Percentiles rank a stretch among this genome's conserved stretches.
Conservation (phyloP, 2,329 filamentous ascomycete genomes). For the Simplicillium aogashimaense region DNA sequence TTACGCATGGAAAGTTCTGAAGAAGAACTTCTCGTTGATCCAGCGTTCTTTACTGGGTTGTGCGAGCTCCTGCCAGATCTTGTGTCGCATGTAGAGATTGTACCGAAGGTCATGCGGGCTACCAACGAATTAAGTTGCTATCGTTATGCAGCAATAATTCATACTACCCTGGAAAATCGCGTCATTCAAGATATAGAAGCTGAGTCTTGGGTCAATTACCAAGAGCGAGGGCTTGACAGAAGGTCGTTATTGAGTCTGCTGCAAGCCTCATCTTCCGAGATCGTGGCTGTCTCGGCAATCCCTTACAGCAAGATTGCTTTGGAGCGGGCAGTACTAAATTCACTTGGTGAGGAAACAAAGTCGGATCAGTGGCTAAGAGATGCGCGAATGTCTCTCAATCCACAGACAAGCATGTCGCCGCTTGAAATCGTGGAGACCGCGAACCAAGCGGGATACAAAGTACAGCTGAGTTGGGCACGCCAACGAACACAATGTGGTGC, state of each 20-base stretch:
- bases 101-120: slow-evolving; percentile 17
- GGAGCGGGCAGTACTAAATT: slow-evolving; percentile 12
- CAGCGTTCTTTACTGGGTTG: slow-evolving; percentile 13
- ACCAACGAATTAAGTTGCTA: slow-evolving; percentile 19
- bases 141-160: slow-evolving; percentile 16
- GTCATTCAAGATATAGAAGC: slow-evolving; percentile 7
- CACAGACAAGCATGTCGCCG: slow-evolving; percentile 5
- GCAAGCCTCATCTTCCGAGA: not conserved
- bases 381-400: slow-evolving; percentile 1
- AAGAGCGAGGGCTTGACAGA: slow-evolving; percentile 1
- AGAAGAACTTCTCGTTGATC: slow-evolving; percentile 14
- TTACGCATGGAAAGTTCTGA: slow-evolving; percentile 8
- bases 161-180: slow-evolving; percentile 4
- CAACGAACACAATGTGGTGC: slow-evolving; percentile 17
- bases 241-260: slow-evolving; percentile 7
- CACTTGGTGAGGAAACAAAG: slow-evolving; percentile 2
- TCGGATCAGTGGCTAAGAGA: slow-evolving; percentile 6
- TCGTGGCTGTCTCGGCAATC: slow-evolving; percentile 14
- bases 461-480: slow-evolving; percentile 34
- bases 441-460: slow-evolving; percentile 29
- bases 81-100: slow-evolving; percentile 16
- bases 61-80: slow-evolving; percentile 5
- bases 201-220: slow-evolving; percentile 3
- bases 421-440: slow-evolving; percentile 12
- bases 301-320: slow-evolving; percentile 19